Base-by-base conservation (phyloP, 495 filamentous ascomycete species). In the Penicillium dipodomyicola region DNA sequence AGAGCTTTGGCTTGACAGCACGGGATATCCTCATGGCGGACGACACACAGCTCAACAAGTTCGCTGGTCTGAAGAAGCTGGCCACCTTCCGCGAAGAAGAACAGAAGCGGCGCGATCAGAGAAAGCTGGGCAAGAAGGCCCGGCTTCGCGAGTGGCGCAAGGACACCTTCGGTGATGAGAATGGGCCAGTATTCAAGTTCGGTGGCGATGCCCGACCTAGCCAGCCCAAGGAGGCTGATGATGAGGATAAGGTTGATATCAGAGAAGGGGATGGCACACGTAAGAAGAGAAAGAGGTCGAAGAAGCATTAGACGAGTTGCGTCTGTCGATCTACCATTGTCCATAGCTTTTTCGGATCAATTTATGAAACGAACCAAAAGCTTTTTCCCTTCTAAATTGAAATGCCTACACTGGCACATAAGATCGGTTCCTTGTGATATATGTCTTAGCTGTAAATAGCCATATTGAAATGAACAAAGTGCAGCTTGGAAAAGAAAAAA, bases 61-160 rank as follows among this genome's bases (percentile, higher is more conserved):
- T 88, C 61, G 93, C 87, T 14, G 94, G 94, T 10, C 76, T 98
- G 62, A 98, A 97, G 82, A 96, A 96, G 73, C 80, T 96, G 57
- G 93, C 93, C 11, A 74, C 89, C 22, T 98, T 94, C 77, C 81
- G 94, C 50, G 92, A 96, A 66, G 72, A 76, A 1, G 90, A 91
- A 64, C 92, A 92, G 81, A 97, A 97, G 78, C 76, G 75, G 56
- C 87, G 86, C 62, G 94, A 98, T 66, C 85, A 86, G 75, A 96
- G 93, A 76, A 81, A 80, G 61, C 78, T 96, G 32, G 88, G 89
- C 56, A 97, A 97, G 83, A 97, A 97, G 73, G 90, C 89, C 25
- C 81, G 91, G 29, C 73, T 97, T 49, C 77, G 89, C 65, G 80
- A 97, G 72, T 97, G 94, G 94, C 83, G 94, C 54, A 86, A 87